Base-by-base conservation (phyloP, 257 asterid species). In the Solanum piurae region DNA sequence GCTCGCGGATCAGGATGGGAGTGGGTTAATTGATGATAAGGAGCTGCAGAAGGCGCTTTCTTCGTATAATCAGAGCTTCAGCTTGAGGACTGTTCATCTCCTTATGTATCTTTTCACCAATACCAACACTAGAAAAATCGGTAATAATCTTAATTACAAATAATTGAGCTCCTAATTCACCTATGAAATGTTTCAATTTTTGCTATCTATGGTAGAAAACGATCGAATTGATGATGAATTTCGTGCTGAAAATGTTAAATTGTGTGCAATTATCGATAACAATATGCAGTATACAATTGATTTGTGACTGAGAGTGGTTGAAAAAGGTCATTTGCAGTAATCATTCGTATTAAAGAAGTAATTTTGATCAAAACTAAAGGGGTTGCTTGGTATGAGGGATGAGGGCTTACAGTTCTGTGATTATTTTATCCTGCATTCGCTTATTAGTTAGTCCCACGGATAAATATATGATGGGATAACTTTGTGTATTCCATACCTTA, bases 21-120 rank as follows among this genome's bases (percentile, higher is more conserved):
- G 99, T 75, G 99, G 99, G 3, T 93, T 95, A 16, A 97, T 97
- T 60, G 99, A 97, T 49, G 99, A 97, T 64, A 93, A 92, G 93
- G 99, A 97, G 94, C 95, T 97, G 64, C 99, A 96, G 91, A 93
- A 93, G 42, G 96, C 98, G n/a, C 93, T 97, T 37, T 93, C 99
- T 14, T 85, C 94, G 12, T 94, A 95, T 86, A 94, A 94, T 87
- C 98, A 95, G 96, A 92, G 95, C 92, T 97, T 97, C 31, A 92
- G 98, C 20, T 74, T 97, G 92, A 92, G 99, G 92, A 97, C 99
- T 72, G 99, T 97, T 69, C 99, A 97, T 90, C 95, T 97, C 25
- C 98, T 96, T 9, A 96, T 96, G 98, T 95, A 95, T 90, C 91
- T 58, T 25, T 95, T 95, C 93, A 97, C 99, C 93, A 97, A 94